Conservation (phyloP, 192 early-diverging fungal genomes). For the Haplosporangium gracile region DNA sequence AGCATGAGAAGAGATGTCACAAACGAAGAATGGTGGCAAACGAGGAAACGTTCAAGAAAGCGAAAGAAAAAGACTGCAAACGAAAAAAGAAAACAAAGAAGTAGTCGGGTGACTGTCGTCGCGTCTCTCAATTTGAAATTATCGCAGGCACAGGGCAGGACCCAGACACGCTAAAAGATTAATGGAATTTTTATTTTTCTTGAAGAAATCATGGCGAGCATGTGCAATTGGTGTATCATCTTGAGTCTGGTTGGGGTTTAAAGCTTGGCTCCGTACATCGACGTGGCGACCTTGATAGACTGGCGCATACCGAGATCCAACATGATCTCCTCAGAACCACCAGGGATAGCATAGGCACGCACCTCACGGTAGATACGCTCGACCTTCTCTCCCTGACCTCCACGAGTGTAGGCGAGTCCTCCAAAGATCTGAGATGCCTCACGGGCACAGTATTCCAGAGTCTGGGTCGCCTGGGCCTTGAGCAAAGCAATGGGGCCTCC, state of each 20-base stretch:
- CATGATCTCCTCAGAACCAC: conserved; percentile 93
- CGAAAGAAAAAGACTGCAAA: background rate
- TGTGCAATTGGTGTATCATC: background rate
- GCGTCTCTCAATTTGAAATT: background rate
- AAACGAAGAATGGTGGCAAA: background rate
- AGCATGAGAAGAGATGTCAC: background rate
- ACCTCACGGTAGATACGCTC: conserved; percentile 92
- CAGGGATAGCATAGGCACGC: conserved; percentile 85
- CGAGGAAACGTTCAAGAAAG: background rate
- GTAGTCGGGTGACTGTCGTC: background rate
- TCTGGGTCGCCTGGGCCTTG: conserved; percentile 89
- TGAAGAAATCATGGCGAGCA: background rate
- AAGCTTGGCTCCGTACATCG: conserved; percentile 54
- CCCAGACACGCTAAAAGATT: too few relatives aligned
- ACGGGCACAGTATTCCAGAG: conserved; percentile 89
- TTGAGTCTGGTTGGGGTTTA: background rate
- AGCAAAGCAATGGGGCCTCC: conserved; percentile 90
- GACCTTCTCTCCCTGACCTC: conserved; percentile 80
- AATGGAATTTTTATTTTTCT: background rate
- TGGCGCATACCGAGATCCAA: conserved; percentile 88
- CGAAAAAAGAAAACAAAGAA: background rate
- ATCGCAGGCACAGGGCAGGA: too few relatives aligned
- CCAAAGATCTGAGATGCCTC: conserved; percentile 96
- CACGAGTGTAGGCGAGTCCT: conserved; percentile 84
- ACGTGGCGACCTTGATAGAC: conserved; percentile 69